A percentile compares a stretch with the other conserved stretches of the same genome.
Evolutionary conservation across 495 filamentous ascomycete species (phyloP).

Genomic region (Xanthoparmelia taractica): DNA sequence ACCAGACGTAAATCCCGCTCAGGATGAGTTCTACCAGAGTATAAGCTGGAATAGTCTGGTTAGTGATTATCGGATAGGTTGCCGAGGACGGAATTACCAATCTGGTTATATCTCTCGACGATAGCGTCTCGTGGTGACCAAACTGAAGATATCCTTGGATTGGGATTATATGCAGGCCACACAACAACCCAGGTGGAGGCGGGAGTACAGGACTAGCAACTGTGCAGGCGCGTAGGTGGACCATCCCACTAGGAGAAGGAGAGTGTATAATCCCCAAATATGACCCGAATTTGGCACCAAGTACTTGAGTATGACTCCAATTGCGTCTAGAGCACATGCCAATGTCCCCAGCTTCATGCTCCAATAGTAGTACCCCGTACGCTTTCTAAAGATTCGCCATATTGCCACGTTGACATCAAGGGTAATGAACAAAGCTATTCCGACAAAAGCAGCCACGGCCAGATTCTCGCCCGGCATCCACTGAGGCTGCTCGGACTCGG

Average conservation of each 20-base stretch:
- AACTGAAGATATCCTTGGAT: conserved; percentile 16
- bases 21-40: conserved; percentile 35
- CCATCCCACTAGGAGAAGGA: conserved; percentile 28
- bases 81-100: not conserved
- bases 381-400: conserved; percentile 48
- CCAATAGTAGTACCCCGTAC: conserved; percentile 46
- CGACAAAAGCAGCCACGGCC: conserved; percentile 38
- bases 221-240: conserved; percentile 33
- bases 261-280: conserved; percentile 25
- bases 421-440: conserved; percentile 49
- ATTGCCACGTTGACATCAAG: conserved; percentile 49
- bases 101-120: conserved; percentile 39
- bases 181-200: conserved; percentile 30
- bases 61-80: too few relatives aligned
- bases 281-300: conserved; percentile 23
- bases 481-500: conserved; percentile 9
- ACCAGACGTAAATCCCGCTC: conserved; percentile 35
- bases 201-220: conserved; percentile 36
- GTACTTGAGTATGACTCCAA: conserved; percentile 34
- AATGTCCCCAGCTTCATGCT: conserved; percentile 31
- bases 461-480: conserved; percentile 21
- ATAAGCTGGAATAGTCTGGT: conserved; percentile 26
- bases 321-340: conserved; percentile 30
- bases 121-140: conserved; percentile 32
- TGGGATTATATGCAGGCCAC: conserved; percentile 20